Base-by-base conservation (phyloP, 345 rosid genomes). In the Abelmoschus esculentus region DNA sequence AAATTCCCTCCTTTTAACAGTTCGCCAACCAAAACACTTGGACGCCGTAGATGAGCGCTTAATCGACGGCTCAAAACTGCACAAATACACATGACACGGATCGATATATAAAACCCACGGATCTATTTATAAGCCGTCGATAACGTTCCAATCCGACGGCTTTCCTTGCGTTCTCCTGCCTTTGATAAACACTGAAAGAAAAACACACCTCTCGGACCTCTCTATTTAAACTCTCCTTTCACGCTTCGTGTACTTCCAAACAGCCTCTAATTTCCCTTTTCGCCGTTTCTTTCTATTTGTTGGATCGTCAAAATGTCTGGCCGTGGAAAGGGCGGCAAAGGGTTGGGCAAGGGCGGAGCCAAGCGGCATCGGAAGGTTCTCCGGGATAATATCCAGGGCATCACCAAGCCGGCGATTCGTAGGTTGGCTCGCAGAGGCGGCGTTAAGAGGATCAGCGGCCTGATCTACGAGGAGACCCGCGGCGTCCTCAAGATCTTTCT, bases 341-440 rank as follows among this genome's bases (percentile, higher is more conserved):
- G 81, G 3, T 53, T 78, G 73, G 81, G 81, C n/a, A 78, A 78
- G 73, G 81, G 81, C n/a, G 81, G 81, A 54, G 81, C 81, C 15
- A 78, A 78, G 75, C 52, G 81, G 73, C 81, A 78, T 28, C 19
- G 76, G 5, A 78, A 78, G 71, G 81, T 78, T 14, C 78, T 74
- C 13, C 52, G 81, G 0, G 81, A 78, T 28, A 78, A 78, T 66
- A 78, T 71, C 15, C 81, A 75, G 70, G 72, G 72, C 1, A 69
- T 69, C 38, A 69, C 72, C 19, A 69, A 69, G 64, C 72, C 72
- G 53, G 72, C 72, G 17, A 69, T 69, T 26, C 72, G 72, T 0
- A 19, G 72, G 6, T 40, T 69, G 54, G 72, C 72, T 36, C 72
- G 72, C 38, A 55, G 72, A 18, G 72, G 72, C 28, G 72, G 72